Percentiles rank a stretch among this genome's conserved stretches.
These are phyloP conservation scores for Coprinopsis cinerea DNA, from an alignment of 768 basidiomycete species.

Conservation along the genomic window DNA sequence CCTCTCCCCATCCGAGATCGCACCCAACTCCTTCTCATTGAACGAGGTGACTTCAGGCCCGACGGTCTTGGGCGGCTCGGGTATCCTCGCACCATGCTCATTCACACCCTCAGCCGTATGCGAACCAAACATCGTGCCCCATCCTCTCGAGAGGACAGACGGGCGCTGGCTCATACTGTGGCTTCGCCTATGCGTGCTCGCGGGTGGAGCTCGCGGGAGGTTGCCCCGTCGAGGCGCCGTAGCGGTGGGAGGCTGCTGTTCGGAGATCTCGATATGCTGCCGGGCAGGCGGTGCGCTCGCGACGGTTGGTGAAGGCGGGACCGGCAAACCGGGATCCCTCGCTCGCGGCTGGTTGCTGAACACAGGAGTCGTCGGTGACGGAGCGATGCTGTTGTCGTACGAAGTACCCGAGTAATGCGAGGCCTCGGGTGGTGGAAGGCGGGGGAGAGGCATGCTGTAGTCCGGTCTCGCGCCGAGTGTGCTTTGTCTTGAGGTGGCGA, in stretches of 20 bases:
- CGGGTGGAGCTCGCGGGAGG: constrained; percentile 65
- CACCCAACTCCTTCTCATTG: constrained; percentile 33
- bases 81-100: constrained; percentile 27
- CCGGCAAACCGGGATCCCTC: constrained; percentile 52
- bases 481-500: constrained; percentile 20
- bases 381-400: constrained; percentile 54
- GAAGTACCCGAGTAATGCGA: constrained; percentile 80
- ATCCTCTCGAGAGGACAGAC: constrained; percentile 40
- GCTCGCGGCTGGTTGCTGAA: constrained; percentile 62
- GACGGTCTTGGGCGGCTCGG: constrained; percentile 51
- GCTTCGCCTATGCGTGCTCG: constrained; percentile 73
- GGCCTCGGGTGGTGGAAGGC: constrained; percentile 75
- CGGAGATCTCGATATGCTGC: constrained; percentile 28
- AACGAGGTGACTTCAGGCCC: constrained; percentile 62
- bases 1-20: constrained; percentile 16
- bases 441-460: constrained; percentile 78
- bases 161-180: constrained; percentile 82
- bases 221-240: constrained; percentile 18
- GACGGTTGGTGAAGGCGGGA: constrained; percentile 9
- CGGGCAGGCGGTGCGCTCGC: constrained; percentile 9
- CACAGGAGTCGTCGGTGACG: constrained; percentile 53
- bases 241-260: constrained; percentile 21
- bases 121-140: constrained; percentile 57
- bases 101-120: constrained; percentile 25
- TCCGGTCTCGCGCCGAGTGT: constrained; percentile 43